A percentile compares a stretch with the other conserved stretches of the same genome.
These are phyloP conservation scores for Lotus japonicus DNA, from an alignment of 306 rosid species.

Conservation along the genomic window DNA sequence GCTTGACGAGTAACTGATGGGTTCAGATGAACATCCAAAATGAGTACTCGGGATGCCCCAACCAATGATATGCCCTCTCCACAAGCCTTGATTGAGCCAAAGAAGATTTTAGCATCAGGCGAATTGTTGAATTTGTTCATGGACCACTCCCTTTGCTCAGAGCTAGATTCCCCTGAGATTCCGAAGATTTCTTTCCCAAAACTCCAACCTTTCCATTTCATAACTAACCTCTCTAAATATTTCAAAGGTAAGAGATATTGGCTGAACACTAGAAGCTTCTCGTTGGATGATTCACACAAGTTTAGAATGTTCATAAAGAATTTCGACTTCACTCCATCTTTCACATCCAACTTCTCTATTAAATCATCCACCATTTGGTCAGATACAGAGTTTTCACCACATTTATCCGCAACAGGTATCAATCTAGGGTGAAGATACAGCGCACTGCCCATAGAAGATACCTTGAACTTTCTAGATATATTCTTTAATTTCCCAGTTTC, in stretches of 20 bases:
- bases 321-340: constrained; percentile 74
- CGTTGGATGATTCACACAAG: constrained; percentile 54
- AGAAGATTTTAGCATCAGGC: constrained; percentile 60
- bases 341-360: constrained; percentile 40
- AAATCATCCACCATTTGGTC: constrained; percentile 30
- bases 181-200: constrained; percentile 63
- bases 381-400: neutral
- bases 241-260: constrained; percentile 77
- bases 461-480: constrained; percentile 26
- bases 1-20: constrained; percentile 94
- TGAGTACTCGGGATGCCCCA: constrained; percentile 75
- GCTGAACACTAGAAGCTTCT: constrained; percentile 81
- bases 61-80: constrained; percentile 91
- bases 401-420: constrained; percentile 40
- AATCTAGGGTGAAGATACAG: constrained; percentile 66
- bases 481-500: constrained; percentile 44
- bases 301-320: constrained; percentile 54
- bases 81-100: constrained; percentile 92
- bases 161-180: constrained; percentile 67
- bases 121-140: constrained; percentile 71
- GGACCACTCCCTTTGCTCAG: constrained; percentile 61
- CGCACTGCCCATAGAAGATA: constrained; percentile 60
- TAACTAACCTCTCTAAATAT: constrained; percentile 53
- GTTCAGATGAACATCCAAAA: constrained; percentile 74
- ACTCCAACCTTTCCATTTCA: constrained; percentile 58